Base-by-base conservation (phyloP, 805 yeast genomes). In the Candida golubevii region DNA sequence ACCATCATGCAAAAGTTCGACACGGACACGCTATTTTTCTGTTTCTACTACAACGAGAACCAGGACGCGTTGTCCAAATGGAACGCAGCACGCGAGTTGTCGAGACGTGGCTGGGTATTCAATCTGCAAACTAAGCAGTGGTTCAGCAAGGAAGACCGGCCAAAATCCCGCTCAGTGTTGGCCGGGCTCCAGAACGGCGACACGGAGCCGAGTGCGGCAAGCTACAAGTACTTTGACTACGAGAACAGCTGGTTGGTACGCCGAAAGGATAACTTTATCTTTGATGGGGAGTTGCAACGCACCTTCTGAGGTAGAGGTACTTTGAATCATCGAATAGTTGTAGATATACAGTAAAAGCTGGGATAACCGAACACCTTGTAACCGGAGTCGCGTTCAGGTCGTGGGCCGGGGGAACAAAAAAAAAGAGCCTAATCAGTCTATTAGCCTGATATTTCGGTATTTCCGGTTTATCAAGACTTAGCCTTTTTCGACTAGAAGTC, bases 11-110 rank as follows among this genome's bases (percentile, higher is more conserved):
- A 77, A 26, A 88, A 84, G 56, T 78, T 91, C 56, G 95, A 88
- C 58, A 71, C 82, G 29, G 97, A 89, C 59, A 91, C 98, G 1
- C 66, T 93, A 53, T 90, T 91, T 54, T 93, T 87, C 72, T 85
- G 91, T 40, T 93, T 93, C 66, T 93, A 93, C 68, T 93, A 89
- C 63, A 78, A 82, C 53, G 77, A 69, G 40, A 59, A 57, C 14
- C 54, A 45, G 28, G 66, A 66, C 50, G 56, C 57, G 46, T 54
- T 67, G 39, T 66, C 72, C 42, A 67, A 62, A 42, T 63, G 63
- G 59, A 66, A 71, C 45, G 86, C 97, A 4, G 95, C 97, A 2
- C 77, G 80, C 54, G 97, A 91, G 66, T 74, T 91, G 48, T 66
- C 72, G 49, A 75, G 76, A 47, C 77, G 96, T 56, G 88, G 91